Evolutionary conservation across 345 rosid genomes (phyloP).

Genomic region (Noccaea caerulescens): DNA sequence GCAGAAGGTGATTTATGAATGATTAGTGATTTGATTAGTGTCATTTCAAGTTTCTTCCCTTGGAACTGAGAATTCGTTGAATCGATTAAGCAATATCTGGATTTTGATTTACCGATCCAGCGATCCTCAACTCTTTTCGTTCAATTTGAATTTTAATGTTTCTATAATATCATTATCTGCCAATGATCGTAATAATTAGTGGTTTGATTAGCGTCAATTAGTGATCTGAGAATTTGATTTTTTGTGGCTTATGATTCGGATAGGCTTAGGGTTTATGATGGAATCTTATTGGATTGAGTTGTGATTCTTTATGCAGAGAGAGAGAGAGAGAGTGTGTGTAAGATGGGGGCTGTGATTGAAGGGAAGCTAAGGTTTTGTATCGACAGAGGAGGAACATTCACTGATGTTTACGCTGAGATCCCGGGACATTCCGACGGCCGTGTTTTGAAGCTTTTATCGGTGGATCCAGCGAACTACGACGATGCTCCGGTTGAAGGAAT

Average conservation of each 20-base stretch:
- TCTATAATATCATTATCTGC: no score
- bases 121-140: no score
- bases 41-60: neutral
- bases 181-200: neutral
- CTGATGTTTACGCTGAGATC: constrained; percentile 94
- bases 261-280: neutral
- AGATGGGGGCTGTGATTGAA: constrained; percentile 55
- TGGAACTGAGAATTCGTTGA: neutral
- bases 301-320: constrained; percentile 27
- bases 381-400: constrained; percentile 95
- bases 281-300: constrained; percentile 4
- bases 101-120: no score
- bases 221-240: neutral
- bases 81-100: neutral
- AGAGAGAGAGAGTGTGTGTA: constrained; percentile 18
- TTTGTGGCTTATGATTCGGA: neutral
- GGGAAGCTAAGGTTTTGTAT: constrained; percentile 84
- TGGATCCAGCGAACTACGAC: constrained; percentile 90
- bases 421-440: constrained; percentile 76
- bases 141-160: no score
- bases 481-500: constrained; percentile 99
- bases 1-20: neutral
- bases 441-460: constrained; percentile 87
- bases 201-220: constrained; percentile 14
- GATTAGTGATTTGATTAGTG: neutral